These are phyloP conservation scores for Apiospora sp. DNA, from an alignment of 2,329 filamentous ascomycete species.

Conservation along the genomic window DNA sequence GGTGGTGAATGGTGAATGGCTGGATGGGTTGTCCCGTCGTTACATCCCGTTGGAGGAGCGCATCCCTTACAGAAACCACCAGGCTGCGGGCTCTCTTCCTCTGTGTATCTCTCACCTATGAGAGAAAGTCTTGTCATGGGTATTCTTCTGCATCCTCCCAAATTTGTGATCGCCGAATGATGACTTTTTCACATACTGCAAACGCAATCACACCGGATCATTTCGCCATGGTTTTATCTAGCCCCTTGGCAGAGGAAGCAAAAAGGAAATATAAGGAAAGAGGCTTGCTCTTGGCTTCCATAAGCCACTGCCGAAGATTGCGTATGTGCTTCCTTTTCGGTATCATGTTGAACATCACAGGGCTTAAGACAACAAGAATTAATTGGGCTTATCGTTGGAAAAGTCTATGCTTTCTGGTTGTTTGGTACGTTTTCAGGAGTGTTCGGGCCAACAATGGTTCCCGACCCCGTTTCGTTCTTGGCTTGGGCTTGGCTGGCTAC, in stretches of 20 bases:
- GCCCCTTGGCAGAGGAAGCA: slow-evolving; percentile 13
- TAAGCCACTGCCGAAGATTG: slow-evolving; percentile 4
- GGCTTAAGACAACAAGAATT: not conserved
- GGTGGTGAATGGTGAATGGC: not conserved
- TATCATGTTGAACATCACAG: not conserved
- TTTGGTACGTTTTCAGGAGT: not conserved
- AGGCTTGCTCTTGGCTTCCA: slow-evolving; percentile 15
- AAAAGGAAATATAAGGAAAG: not conserved
- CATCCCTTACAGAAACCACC: not conserved
- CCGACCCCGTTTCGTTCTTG: not conserved
- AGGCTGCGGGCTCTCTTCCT: not conserved
- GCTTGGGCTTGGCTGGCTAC: not conserved
- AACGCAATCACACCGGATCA: slow-evolving; percentile 1
- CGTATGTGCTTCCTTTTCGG: not conserved
- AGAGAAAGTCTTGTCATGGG: not conserved
- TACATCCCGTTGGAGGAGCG: not conserved
- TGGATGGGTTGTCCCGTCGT: not conserved
- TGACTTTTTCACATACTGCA: not conserved
- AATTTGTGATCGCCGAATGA: not conserved
- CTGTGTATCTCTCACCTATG: not conserved
- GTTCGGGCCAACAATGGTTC: not conserved
- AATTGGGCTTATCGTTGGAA: not conserved
- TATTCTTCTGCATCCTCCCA: not conserved
- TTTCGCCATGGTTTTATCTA: slow-evolving; percentile 8
- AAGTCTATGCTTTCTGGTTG: not conserved